Conservation (phyloP, 2,329 filamentous ascomycete genomes). For the Karstenula rhodostoma region DNA sequence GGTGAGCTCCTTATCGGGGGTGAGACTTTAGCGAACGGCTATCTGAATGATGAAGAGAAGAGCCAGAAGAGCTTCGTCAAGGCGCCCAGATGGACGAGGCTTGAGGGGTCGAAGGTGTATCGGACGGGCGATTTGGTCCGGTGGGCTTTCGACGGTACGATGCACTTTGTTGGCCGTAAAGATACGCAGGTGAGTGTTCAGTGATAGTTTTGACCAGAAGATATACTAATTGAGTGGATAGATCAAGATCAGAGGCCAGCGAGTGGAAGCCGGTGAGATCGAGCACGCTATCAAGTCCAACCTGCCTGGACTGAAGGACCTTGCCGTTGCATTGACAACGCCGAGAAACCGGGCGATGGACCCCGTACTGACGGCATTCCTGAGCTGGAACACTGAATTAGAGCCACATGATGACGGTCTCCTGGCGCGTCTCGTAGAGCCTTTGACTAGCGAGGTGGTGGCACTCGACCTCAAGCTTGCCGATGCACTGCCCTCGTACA, state of each 20-base stretch:
- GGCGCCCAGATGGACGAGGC: constrained; percentile 6
- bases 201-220: too few species aligned
- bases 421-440: background rate
- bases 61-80: constrained; percentile 40
- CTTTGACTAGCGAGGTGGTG: background rate
- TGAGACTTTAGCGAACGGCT: constrained; percentile 24
- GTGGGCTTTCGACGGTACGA: constrained; percentile 1
- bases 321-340: constrained; percentile 5
- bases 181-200: too few species aligned
- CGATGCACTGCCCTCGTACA: constrained; percentile 26
- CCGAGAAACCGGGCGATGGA: constrained; percentile 1
- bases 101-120: background rate
- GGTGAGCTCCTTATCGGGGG: constrained; percentile 34
- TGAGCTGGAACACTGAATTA: background rate
- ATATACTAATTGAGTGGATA: too few species aligned
- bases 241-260: constrained; percentile 14
- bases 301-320: background rate
- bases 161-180: constrained; percentile 18
- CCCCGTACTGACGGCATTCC: background rate
- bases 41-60: constrained; percentile 27
- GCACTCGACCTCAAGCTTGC: constrained; percentile 2
- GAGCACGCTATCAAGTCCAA: constrained; percentile 1
- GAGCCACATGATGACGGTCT: background rate
- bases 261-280: constrained; percentile 10
- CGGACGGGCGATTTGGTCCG: constrained; percentile 1